Evolutionary conservation across 805 yeast species (phyloP).

Genomic region (Myxozyma monticola): DNA sequence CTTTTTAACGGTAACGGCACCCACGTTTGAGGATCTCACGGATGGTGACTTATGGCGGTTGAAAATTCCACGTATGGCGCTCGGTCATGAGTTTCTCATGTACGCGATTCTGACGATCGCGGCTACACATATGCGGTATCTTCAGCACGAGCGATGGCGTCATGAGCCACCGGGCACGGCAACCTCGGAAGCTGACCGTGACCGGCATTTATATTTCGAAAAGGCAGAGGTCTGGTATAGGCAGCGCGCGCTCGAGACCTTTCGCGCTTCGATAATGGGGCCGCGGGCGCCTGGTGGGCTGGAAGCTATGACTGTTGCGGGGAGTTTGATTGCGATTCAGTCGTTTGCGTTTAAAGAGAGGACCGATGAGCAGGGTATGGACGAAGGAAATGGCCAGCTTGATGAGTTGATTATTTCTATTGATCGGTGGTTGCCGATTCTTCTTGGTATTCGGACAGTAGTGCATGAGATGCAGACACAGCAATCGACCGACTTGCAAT

Average conservation of each 20-base stretch:
- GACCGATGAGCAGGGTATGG: constrained; percentile 4
- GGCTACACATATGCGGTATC: constrained; percentile 25
- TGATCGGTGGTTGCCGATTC: constrained; percentile 28
- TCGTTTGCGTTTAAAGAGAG: constrained; percentile 28
- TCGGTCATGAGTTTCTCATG: constrained; percentile 28
- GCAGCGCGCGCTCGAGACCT: constrained; percentile 30
- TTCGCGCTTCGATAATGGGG: constrained; percentile 25
- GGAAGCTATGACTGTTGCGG: constrained; percentile 29
- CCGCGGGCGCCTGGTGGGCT: constrained; percentile 21
- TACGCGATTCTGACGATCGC: constrained; percentile 31
- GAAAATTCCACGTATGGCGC: constrained; percentile 29
- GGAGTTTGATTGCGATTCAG: constrained; percentile 29
- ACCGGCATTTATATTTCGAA: constrained; percentile 21
- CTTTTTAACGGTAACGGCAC: constrained; percentile 28
- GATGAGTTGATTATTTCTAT: constrained; percentile 16
- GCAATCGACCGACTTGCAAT: constrained; percentile 22
- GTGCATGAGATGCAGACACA: constrained; percentile 26
- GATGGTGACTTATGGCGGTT: constrained; percentile 30
- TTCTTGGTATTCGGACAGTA: constrained; percentile 27
- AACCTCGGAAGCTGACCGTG: background rate
- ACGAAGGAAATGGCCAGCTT: background rate
- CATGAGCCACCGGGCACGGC: background rate
- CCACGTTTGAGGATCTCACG: constrained; percentile 25
- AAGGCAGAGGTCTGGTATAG: constrained; percentile 31
- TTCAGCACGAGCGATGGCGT: constrained; percentile 4